Evolutionary conservation across 2,329 filamentous ascomycete species (phyloP), one percentile per base, ranked within the genome.

Genomic region (Huntiella decipiens): DNA sequence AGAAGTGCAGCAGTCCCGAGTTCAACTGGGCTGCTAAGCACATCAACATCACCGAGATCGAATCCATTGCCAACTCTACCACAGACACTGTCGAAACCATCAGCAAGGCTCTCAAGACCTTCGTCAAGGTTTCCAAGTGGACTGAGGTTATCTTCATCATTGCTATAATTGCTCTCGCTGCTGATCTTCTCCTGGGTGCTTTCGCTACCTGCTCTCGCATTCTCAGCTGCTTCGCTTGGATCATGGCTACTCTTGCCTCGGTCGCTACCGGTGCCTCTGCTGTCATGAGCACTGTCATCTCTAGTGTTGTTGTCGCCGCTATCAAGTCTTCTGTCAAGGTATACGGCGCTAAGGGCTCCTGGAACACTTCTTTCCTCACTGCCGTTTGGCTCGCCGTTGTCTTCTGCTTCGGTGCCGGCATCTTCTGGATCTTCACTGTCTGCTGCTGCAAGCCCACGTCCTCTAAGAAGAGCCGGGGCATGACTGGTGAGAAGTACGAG

Each of bases 381-480:
- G 64, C 77, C 15, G 74, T 81, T 55, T 95, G 87, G 84, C 67
- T 96, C 50, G 79, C 78, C 38, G 79, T 79, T 35, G 82, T 74
- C 22, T 86, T 92, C 58, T 79, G 80, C 51, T 58, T 91, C 32
- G 82, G 62, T 37, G 79, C 81, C 5, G 75, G 74, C 52, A 63
- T 94, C 58, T 95, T 96, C 79, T 96, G 91, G 88, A 66, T 87
- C 57, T 75, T 92, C 61, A 84, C 78, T 61, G 73, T 82, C 56
- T 96, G 88, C 79, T 96, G 87, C 75, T 94, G 87, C 70, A 77
- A 73, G 55, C 61, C 61, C 11, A 45, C 51, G 51, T 60, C 67
- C 40, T 54, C 67, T 7, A 60, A 64, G n/a, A 57, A 59, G 51
- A 53, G 59, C 4, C 73, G 73, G 57, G 61, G 65, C 43, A 60